Evolutionary conservation across 106 monocot genomes (phyloP), one percentile per base, ranked within the genome.

Genomic region (Phalaenopsis aphrodite): DNA sequence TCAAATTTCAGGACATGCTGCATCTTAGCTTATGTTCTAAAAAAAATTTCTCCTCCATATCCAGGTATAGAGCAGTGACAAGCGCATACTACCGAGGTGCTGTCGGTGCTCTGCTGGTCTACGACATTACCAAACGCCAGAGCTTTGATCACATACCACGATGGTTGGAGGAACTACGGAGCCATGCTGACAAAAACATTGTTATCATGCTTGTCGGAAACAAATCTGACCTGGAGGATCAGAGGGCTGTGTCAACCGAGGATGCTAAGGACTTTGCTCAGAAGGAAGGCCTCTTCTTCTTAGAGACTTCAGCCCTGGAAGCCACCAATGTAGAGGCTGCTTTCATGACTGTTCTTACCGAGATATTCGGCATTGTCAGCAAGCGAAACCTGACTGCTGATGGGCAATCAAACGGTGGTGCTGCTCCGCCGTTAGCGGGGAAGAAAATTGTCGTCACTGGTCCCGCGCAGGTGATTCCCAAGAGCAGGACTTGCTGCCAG

Each of bases 81-180:
- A 97, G 94, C 66, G 96, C 96, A 71, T 97, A 97, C 45, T 97
- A 97, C 76, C 81, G 96, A 52, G 96, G 94, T n/a, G 96, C 96
- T 18, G 82, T 97, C 4, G 96, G 96, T 4, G 96, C 96, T 11
- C 87, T 92, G 81, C 88, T 97, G 38, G 96, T 97, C 5, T 97
- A 94, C 10, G 96, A 97, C 84, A 92, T 97, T 38, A 94, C 94
- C 83, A 97, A 94, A 79, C 90, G 96, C 72, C 92, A 92, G 78
- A 94, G 84, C 90, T 97, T 97, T 55, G 96, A 97, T 77, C 96
- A 94, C 88, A 90, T 97, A 41, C 87, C 92, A 15, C 80, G 96
- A 12, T 97, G 96, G 96, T 84, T 97, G 8, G 94, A 94, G 66
- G 96, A 97, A 82, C 90, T 94, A 37, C 89, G 96, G 18, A 77